Evolutionary conservation across 768 basidiomycete genomes (phyloP).

Genomic region (Tephrocybe sp.): DNA sequence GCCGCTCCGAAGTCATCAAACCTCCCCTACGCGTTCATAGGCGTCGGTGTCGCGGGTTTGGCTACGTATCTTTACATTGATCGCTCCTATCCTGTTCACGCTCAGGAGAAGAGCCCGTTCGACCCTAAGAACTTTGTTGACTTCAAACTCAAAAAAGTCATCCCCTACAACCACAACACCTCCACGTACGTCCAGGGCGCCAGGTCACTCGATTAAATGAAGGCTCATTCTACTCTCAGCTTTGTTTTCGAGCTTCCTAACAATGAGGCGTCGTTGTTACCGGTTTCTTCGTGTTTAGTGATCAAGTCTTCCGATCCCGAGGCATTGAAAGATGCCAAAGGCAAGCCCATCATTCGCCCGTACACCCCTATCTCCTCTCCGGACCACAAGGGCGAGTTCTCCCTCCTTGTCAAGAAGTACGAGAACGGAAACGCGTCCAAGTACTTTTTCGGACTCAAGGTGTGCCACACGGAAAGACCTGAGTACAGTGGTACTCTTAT

Average conservation of each 20-base stretch:
- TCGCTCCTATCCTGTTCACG: slow-evolving; percentile 21
- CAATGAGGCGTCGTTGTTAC: slow-evolving; percentile 74
- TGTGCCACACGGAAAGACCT: slow-evolving; percentile 14
- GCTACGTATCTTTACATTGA: slow-evolving; percentile 55
- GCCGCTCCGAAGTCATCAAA: slow-evolving; percentile 47
- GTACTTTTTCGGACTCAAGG: slow-evolving; percentile 76
- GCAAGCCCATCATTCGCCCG: slow-evolving; percentile 85
- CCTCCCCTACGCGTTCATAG: slow-evolving; percentile 47
- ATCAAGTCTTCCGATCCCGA: slow-evolving; percentile 74
- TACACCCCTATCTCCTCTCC: slow-evolving; percentile 91
- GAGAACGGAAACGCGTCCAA: slow-evolving; percentile 84
- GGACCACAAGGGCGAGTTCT: slow-evolving; percentile 72
- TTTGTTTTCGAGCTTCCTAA: slow-evolving; percentile 83
- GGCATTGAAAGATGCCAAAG: slow-evolving; percentile 68
- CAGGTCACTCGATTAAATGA: neutral
- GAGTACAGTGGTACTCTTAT: neutral
- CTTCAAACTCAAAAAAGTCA: slow-evolving; percentile 78
- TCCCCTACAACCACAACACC: slow-evolving; percentile 95
- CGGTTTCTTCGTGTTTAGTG: slow-evolving; percentile 76
- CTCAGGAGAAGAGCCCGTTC: slow-evolving; percentile 66
- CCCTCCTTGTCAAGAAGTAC: slow-evolving; percentile 83
- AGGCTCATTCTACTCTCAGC: slow-evolving; percentile 32
- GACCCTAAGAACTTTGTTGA: slow-evolving; percentile 75
- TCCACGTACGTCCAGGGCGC: slow-evolving; percentile 49
- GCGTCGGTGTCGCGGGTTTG: slow-evolving; percentile 43